Percentiles rank a stretch among this genome's conserved stretches.
phyloP scores from a whole-genome alignment of 1,139 yeast species.

The Wickerhamomyces sp. region DNA sequence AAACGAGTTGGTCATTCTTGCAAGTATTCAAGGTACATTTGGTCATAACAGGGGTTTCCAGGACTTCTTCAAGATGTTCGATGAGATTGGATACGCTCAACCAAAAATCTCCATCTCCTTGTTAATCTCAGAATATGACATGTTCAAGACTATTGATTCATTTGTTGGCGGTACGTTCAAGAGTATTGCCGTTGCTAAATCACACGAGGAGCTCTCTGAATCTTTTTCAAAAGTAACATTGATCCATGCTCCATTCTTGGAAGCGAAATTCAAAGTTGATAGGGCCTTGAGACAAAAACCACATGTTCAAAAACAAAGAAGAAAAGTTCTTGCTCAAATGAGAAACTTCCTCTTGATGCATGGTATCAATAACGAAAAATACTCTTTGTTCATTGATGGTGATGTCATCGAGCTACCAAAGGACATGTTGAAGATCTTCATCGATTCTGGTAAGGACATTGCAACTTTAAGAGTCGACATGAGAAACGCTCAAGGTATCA shows the following conservation, averaged over 20 bases:
- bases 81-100: conserved; percentile 3
- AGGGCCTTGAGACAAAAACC: conserved; percentile 18
- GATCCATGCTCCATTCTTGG: conserved; percentile 21
- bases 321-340: conserved; percentile 26
- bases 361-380: conserved; percentile 28
- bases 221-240: conserved; percentile 15
- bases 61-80: conserved; percentile 12
- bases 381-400: conserved; percentile 41
- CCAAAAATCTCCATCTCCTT: conserved; percentile 13
- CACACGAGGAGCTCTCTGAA: conserved; percentile 4
- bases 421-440: conserved; percentile 30
- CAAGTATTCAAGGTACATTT: conserved; percentile 10
- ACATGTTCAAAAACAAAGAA: conserved; percentile 23
- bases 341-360: conserved; percentile 27
- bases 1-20: conserved; percentile 14
- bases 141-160: conserved; percentile 8
- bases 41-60: conserved; percentile 8
- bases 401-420: conserved; percentile 34
- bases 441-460: conserved; percentile 34
- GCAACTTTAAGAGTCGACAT: conserved; percentile 35
- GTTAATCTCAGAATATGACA: conserved; percentile 8
- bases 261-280: conserved; percentile 9
- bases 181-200: conserved; percentile 1
- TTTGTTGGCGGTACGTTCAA: conserved; percentile 5
- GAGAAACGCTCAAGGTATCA: conserved; percentile 8